Evolutionary conservation across 140 eudicot species (phyloP), one percentile per base, ranked within the genome.

Genomic region (Stevia rebaudiana): DNA sequence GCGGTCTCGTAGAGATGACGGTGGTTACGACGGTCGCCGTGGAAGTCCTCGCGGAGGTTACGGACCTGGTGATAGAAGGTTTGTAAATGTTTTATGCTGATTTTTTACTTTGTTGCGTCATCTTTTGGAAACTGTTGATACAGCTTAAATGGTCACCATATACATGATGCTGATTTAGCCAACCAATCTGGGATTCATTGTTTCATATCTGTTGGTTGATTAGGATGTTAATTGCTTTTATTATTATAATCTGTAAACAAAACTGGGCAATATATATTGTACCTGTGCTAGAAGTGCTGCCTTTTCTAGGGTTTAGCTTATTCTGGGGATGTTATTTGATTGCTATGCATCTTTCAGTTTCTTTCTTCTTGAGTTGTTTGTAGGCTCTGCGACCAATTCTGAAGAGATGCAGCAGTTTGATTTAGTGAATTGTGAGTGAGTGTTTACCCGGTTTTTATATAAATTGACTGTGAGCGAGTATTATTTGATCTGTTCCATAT

Each of bases 21-120:
- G 85, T 23, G 95, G 88, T 0, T 81, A 64, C 52, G 95, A 79
- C 15, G 87, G 89, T 17, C 71, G 96, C 47, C 84, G 96, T 31
- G 96, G 98, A 8, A 92, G 98, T 51, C 97, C 95, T 9, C 79
- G 96, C 53, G 96, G 98, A 54, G 96, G 95, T n/a, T 84, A 67
- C 30, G 97, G 97, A 41, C 82, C 57, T 15, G 82, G 80, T 19
- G 97, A 94, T 74, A 77, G 99, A 64, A 85, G 99, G 99, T 92
- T 11, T 46, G 71, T 69, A 12, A 16, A 28, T 52, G 13, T 11
- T 23, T 25, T 67, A 25, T 35, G n/a, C 41, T 58, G 17, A 11
- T 35, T 37, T 30, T 30, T 18, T 3, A 28, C 21, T 10, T 68
- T n/a, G n/a, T n/a, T n/a, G n/a, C n/a, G n/a, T n/a, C n/a, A n/a